Evolutionary conservation across 352 stramenopile genomes (phyloP).

Genomic region (Phytophthora cryptogea): DNA sequence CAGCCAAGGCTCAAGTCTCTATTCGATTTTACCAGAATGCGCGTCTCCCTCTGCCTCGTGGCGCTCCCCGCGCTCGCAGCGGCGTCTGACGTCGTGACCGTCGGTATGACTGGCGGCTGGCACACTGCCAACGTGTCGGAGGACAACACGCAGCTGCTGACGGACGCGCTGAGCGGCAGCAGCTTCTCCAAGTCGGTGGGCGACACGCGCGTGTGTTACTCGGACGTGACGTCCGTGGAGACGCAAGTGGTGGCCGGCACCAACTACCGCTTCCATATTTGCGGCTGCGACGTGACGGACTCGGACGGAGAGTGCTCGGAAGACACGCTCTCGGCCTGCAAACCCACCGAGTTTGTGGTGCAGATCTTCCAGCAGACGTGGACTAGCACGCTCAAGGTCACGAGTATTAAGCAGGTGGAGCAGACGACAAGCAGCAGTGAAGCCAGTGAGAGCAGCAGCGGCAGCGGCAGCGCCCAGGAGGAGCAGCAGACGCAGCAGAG

Average conservation of each 20-base stretch:
- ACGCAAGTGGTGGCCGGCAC: conserved; percentile 75
- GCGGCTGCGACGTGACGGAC: conserved; percentile 46
- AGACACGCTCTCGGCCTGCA: conserved; percentile 31
- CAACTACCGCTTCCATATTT: conserved; percentile 77
- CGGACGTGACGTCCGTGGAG: conserved; percentile 40
- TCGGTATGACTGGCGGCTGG: conserved; percentile 36
- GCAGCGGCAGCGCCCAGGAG: background rate
- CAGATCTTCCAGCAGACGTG: conserved; percentile 64
- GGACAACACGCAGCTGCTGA: conserved; percentile 33
- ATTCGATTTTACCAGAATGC: conserved; percentile 12
- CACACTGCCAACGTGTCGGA: conserved; percentile 27
- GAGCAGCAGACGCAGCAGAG: conserved; percentile 14
- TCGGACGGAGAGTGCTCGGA: conserved; percentile 46
- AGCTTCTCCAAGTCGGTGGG: conserved; percentile 35
- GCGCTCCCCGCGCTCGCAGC: conserved; percentile 18
- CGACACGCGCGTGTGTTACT: conserved; percentile 49
- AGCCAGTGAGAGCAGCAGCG: conserved; percentile 3
- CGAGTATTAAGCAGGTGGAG: conserved; percentile 35
- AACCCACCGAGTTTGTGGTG: conserved; percentile 47
- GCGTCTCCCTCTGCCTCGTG: conserved; percentile 9
- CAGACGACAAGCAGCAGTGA: background rate
- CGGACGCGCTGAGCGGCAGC: conserved; percentile 28
- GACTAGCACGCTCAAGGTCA: conserved; percentile 68
- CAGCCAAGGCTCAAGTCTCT: conserved; percentile 20
- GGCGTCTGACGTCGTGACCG: conserved; percentile 24